Conservation (phyloP, 495 filamentous ascomycete genomes). For the Geopyxis carbonaria region DNA sequence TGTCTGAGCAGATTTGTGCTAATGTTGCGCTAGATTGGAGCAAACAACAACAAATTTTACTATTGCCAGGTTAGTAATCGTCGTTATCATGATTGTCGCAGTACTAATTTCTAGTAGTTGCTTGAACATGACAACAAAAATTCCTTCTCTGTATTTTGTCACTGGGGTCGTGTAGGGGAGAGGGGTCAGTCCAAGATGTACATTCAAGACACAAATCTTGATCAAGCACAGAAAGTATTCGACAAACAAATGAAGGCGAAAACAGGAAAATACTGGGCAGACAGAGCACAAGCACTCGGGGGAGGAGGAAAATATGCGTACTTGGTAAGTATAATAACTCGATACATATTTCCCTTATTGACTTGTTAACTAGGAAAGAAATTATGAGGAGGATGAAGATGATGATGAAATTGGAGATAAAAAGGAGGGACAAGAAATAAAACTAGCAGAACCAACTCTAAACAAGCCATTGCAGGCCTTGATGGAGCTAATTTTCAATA, state of each 20-base stretch:
- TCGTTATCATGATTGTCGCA: too few relatives aligned
- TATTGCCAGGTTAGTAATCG: too few relatives aligned
- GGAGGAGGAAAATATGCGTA: conserved; percentile 55
- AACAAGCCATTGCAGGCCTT: conserved; percentile 42
- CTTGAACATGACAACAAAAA: conserved; percentile 12
- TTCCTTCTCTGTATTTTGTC: conserved; percentile 16
- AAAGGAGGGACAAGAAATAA: conserved; percentile 13
- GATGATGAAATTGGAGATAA: conserved; percentile 30
- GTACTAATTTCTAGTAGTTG: too few relatives aligned
- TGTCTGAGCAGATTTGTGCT: neutral
- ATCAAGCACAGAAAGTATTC: conserved; percentile 40
- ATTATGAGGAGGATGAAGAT: conserved; percentile 42
- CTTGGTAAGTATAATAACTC: conserved; percentile 36
- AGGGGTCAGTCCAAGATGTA: conserved; percentile 43
- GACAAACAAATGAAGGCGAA: conserved; percentile 66
- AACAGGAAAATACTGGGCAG: conserved; percentile 44
- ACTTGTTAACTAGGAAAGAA: conserved; percentile 43
- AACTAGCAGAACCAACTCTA: conserved; percentile 24
- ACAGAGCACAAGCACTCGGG: conserved; percentile 42
- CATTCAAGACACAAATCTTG: conserved; percentile 27
- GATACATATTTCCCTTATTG: conserved; percentile 7
- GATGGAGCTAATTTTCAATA: conserved; percentile 70
- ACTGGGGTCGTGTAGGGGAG: conserved; percentile 70
- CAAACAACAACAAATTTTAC: conserved; percentile 63
- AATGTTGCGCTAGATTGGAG: too few relatives aligned